These are phyloP conservation scores for Plasmodium falciparum DNA, from an alignment of 169 alveolate genomes.

Conservation along the genomic window DNA sequence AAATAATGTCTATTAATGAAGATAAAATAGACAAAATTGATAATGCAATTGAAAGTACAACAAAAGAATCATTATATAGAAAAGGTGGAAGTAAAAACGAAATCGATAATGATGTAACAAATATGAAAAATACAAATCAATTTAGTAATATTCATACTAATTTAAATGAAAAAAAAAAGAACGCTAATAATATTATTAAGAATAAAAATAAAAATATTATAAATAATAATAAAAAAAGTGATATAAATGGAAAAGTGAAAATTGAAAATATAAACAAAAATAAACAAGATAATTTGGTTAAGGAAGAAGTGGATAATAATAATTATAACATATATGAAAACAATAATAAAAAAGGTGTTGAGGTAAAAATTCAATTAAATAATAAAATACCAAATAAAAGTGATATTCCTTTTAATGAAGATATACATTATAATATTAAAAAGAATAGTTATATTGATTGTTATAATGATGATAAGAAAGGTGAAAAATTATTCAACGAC, in stretches of 20 bases:
- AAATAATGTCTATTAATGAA: neutral
- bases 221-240: neutral
- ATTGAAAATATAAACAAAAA: neutral
- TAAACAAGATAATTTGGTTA: neutral
- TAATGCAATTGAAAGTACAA: neutral
- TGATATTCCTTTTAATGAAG: neutral
- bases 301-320: neutral
- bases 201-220: conserved; percentile 8
- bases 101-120: neutral
- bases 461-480: conserved; percentile 8
- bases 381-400: neutral
- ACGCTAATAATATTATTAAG: neutral
- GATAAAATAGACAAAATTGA: conserved; percentile 28
- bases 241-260: conserved; percentile 1
- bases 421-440: neutral
- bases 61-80: conserved; percentile 12
- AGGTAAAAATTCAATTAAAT: too few species aligned
- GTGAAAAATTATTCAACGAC: neutral
- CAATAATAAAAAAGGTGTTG: neutral
- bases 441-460: conserved; percentile 1
- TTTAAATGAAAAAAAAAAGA: conserved; percentile 21
- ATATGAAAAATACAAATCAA: conserved; percentile 3
- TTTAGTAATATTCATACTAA: neutral
- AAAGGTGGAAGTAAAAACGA: conserved; percentile 26
- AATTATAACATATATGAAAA: neutral